Base-by-base conservation (phyloP, 495 filamentous ascomycete species). In the Tuber microsphaerosporum region DNA sequence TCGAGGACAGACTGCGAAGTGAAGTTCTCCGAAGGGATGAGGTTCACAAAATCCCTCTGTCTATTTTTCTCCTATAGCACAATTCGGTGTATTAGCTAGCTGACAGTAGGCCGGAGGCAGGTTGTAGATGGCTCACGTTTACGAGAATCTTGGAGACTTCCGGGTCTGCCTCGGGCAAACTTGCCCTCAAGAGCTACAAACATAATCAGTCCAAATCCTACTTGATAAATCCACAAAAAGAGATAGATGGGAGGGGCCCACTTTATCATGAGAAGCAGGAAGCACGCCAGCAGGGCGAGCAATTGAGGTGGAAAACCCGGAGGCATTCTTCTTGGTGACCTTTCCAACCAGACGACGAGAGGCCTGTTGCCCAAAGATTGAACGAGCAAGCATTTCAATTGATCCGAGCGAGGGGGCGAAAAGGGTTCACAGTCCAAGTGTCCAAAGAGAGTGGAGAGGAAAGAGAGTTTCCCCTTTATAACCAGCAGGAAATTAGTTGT, bases 21-120 rank as follows among this genome's bases (percentile, higher is more conserved):
- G 84, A 99, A 98, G 86, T 99, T 99, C 85, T 99, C 95, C 34
- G 95, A 99, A 22, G 95, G 95, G 76, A 99, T 99, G 74, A 99
- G 89, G 86, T 98, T 98, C 85, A 99, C 94, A 84, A 97, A 98
- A 82, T 97, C 92, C 85, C 97, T 94, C 84, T 99, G 95, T 77
- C 95, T 89, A 75, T 87, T 87, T 89, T 97, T 97, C 86, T 99
- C 94, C 93, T 97, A 80, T 73, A 78, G 78, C 74, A 75, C 56
- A 73, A 72, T 42, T 22, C 22, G 19, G 5, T 74, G 31, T 31
- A n/a, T 41, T 22, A 74, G 45, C 65, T 34, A 72, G n/a, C 17
- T n/a, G 0, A 41, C 42, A 39, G 31, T 20, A 42, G 70, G 73
- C 68, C 73, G 65, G 34, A 71, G 44, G 69, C 46, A 37, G 42